Base-by-base conservation (phyloP, 75 land plant genomes). In the Pinus taeda region DNA sequence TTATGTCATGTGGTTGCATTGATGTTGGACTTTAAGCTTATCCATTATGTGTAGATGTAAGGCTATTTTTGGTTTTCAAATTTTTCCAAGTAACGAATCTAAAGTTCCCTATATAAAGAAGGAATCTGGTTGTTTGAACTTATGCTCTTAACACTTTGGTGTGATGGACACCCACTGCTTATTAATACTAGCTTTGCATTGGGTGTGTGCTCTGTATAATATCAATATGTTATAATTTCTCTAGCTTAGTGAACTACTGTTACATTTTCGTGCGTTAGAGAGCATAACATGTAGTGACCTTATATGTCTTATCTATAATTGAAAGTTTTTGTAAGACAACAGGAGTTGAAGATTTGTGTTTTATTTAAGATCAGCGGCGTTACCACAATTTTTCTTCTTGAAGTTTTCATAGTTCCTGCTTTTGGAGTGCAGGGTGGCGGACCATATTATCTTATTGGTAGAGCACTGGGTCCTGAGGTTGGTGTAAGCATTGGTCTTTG, bases 391-490 rank as follows among this genome's bases (percentile, higher is more conserved):
- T 56, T 15, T 56, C 33, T 17, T 29, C 53, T 73, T 26, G 18
- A 74, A 15, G 26, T 62, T 59, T 67, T 56, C 4, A 1, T 73
- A 20, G n/a, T 57, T 70, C 30, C 21, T 49, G 57, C 14, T 12
- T 20, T 55, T 55, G 42, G 17, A 56, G 62, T 83, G 60, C 78
- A 97, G 99, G 99, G 99, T 81, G 99, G 99, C 22, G 99, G 99
- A 9, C 99, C 99, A 55, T 97, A 97, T 80, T 97, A 97, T 84
- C 91, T 97, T 49, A 97, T 97, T 83, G 99, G 99, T 81, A 90
- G 99, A 83, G 98, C 99, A 67, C 88, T 97, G 77, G 99, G 99
- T 86, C 99, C 99, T 29, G 99, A 97, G 79, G 99, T 97, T 86
- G 99, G 99, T 71, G 98, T 97, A 57, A 97, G 99, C 85, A 97